These are phyloP conservation scores for Neolecta irregularis DNA, from an alignment of 1,139 yeast genomes.

Conservation along the genomic window DNA sequence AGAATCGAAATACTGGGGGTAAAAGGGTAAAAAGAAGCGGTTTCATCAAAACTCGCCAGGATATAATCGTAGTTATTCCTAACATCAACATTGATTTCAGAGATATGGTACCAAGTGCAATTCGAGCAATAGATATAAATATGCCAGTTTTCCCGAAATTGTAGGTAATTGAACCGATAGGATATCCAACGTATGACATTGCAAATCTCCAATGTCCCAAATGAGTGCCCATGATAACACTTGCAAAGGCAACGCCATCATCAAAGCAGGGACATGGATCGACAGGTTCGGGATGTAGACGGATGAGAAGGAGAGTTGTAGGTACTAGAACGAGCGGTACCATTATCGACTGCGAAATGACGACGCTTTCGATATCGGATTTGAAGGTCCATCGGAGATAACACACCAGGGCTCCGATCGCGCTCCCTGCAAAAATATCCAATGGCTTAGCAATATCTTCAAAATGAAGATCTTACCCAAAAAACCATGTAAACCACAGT, in stretches of 20 bases:
- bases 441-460: no score
- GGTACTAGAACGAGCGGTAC: conserved; percentile 29
- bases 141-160: conserved; percentile 30
- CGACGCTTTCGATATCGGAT: conserved; percentile 14
- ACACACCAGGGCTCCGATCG: conserved; percentile 38
- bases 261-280: conserved; percentile 95
- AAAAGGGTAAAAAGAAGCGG: conserved; percentile 37
- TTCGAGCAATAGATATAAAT: conserved; percentile 30
- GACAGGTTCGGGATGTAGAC: conserved; percentile 68
- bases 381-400: conserved; percentile 16
- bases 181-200: conserved; percentile 17
- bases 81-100: no score
- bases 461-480: conserved; percentile 21
- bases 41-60: conserved; percentile 58
- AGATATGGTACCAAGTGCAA: no score
- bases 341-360: conserved; percentile 5
- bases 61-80: conserved; percentile 45
- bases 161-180: conserved; percentile 28
- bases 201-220: conserved; percentile 45
- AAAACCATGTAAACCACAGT: conserved; percentile 97
- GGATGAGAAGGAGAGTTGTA: conserved; percentile 34
- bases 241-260: conserved; percentile 85
- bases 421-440: conserved; percentile 53
- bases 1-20: conserved; percentile 27
- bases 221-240: conserved; percentile 69